Conservation (phyloP, 1,284 basidiomycete species). For the Papiliotrema fonsecae region DNA sequence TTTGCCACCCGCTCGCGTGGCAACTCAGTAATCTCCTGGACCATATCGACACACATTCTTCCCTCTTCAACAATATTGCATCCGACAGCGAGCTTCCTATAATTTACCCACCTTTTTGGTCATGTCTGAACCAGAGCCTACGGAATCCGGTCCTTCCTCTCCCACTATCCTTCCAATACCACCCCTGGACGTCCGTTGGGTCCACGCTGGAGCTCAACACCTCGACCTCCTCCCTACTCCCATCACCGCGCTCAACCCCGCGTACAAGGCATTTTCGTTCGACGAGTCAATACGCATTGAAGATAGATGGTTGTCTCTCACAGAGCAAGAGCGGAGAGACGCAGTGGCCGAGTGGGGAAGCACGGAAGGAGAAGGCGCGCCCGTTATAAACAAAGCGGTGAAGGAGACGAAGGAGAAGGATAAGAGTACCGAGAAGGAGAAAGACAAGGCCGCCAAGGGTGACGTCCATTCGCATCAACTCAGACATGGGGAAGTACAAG, state of each 20-base stretch:
- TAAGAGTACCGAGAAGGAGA: constrained; percentile 12
- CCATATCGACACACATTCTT: too few relatives aligned
- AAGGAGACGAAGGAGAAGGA: constrained; percentile 11
- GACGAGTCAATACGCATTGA: constrained; percentile 42
- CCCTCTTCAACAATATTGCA: too few relatives aligned
- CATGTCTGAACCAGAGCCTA: too few relatives aligned
- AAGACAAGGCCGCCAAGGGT: not conserved
- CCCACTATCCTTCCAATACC: constrained; percentile 2
- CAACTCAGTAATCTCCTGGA: too few relatives aligned
- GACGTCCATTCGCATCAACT: not conserved
- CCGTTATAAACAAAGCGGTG: constrained; percentile 1
- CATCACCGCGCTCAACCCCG: constrained; percentile 33
- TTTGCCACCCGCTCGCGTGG: too few relatives aligned
- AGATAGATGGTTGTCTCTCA: constrained; percentile 51
- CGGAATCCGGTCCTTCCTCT: not conserved
- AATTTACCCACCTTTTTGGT: too few relatives aligned
- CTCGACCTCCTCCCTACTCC: constrained; percentile 44
- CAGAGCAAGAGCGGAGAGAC: constrained; percentile 4
- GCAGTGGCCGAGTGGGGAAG: constrained; percentile 15
- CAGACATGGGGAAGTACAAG: constrained; percentile 1
- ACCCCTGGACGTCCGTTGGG: constrained; percentile 37
- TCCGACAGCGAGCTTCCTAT: too few relatives aligned
- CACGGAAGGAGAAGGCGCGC: constrained; percentile 17
- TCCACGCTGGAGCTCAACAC: constrained; percentile 46
- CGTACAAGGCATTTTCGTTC: constrained; percentile 56